Evolutionary conservation across 2,329 filamentous ascomycete genomes (phyloP).

Genomic region (Scytalidium sp.): DNA sequence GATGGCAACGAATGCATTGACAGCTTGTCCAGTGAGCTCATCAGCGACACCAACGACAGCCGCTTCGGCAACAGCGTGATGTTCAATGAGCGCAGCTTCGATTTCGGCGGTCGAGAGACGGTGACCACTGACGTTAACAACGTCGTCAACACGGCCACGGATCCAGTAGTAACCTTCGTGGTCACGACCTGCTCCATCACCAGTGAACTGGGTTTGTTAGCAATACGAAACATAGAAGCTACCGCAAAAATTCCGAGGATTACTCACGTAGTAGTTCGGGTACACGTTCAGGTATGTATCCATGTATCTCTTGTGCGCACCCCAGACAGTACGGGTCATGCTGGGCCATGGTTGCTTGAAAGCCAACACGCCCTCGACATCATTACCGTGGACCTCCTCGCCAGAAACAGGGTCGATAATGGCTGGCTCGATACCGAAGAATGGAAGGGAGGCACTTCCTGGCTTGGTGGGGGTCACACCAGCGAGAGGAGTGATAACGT

Average conservation of each 20-base stretch:
- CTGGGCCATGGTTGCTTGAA: conserved; percentile 99
- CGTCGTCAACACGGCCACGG: conserved; percentile 94
- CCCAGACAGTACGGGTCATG: conserved; percentile 97
- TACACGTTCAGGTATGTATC: conserved; percentile 98
- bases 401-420: conserved; percentile 97
- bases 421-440: conserved; percentile 96
- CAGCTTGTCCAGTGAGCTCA: conserved; percentile 93
- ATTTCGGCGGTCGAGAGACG: conserved; percentile 97
- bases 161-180: conserved; percentile 99
- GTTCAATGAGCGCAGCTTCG: conserved; percentile 93
- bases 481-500: conserved; percentile 91
- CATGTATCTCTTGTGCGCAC: conserved; percentile 97
- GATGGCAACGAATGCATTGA: conserved; percentile 93
- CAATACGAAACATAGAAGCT: conserved; percentile 6
- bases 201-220: conserved; percentile 63
- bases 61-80: conserved; percentile 84
- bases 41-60: conserved; percentile 92
- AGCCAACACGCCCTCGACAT: conserved; percentile 93
- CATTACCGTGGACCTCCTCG: conserved; percentile 89
- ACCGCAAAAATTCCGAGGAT: not conserved
- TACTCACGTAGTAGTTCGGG: conserved; percentile 93
- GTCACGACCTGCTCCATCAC: conserved; percentile 92
- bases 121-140: conserved; percentile 97
- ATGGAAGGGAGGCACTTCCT: conserved; percentile 90
- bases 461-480: conserved; percentile 96